Conservation (phyloP, 2,329 filamentous ascomycete species). For the Lasiodiplodia gonubiensis region DNA sequence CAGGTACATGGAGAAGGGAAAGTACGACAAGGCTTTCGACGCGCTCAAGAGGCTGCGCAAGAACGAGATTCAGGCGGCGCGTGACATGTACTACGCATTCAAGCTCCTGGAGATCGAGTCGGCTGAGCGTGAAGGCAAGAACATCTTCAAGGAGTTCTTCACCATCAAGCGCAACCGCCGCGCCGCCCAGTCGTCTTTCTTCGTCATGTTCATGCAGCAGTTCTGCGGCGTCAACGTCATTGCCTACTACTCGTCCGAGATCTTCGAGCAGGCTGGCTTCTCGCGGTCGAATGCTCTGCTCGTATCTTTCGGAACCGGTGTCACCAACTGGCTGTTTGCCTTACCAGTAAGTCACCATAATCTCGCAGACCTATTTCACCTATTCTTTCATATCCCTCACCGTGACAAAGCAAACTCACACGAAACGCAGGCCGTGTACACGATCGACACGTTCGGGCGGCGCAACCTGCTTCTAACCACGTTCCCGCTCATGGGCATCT, state of each 20-base stretch:
- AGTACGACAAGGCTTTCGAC: conserved; percentile 49
- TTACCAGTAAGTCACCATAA: conserved; percentile 38
- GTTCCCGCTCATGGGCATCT: conserved; percentile 56
- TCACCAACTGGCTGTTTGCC: conserved; percentile 54
- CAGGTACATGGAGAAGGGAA: conserved; percentile 48
- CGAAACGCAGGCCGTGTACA: conserved; percentile 45
- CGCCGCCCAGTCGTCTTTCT: conserved; percentile 40
- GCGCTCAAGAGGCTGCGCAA: conserved; percentile 49
- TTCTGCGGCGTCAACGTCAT: conserved; percentile 45
- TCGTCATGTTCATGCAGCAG: conserved; percentile 44
- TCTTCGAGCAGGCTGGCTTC: conserved; percentile 40
- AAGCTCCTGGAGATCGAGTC: conserved; percentile 52
- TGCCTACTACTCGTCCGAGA: conserved; percentile 37
- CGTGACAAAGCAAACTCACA: not conserved
- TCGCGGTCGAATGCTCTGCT: conserved; percentile 39
- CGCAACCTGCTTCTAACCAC: conserved; percentile 52
- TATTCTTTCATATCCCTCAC: too few relatives aligned
- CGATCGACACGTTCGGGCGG: conserved; percentile 50
- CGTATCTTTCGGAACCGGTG: conserved; percentile 52
- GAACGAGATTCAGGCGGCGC: conserved; percentile 58
- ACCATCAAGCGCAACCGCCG: conserved; percentile 38
- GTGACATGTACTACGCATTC: conserved; percentile 60
- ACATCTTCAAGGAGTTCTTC: conserved; percentile 38
- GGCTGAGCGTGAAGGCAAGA: conserved; percentile 42
- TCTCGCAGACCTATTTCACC: not conserved